phyloP scores from a whole-genome alignment of 345 rosid species.

The Eucalyptus marginata region DNA sequence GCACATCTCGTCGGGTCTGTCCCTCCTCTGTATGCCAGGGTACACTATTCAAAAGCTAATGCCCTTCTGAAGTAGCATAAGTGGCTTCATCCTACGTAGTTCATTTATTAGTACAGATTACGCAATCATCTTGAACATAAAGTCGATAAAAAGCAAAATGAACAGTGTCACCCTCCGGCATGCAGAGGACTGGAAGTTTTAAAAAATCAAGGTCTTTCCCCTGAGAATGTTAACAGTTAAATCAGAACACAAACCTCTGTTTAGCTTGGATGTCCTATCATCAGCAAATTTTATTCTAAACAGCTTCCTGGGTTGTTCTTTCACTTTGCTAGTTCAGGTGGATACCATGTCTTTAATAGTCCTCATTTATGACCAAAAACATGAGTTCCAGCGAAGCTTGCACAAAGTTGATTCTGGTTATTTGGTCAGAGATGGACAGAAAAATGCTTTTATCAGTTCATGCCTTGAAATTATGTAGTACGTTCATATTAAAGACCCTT shows the following conservation, averaged over 20 bases:
- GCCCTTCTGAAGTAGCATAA: background rate
- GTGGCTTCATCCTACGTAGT: background rate
- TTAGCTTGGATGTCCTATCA: background rate
- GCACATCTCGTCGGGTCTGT: background rate
- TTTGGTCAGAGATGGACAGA: background rate
- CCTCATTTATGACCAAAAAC: background rate
- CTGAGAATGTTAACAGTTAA: background rate
- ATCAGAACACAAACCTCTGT: background rate
- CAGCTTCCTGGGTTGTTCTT: background rate
- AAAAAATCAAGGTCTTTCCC: background rate
- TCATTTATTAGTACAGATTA: background rate
- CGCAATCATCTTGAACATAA: background rate
- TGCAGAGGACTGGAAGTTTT: background rate
- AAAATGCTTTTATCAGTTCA: background rate
- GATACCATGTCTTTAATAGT: background rate
- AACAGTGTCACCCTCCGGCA: background rate
- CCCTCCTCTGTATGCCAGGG: background rate
- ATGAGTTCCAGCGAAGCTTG: background rate
- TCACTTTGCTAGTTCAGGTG: background rate
- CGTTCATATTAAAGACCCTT: background rate
- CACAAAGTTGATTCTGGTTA: background rate
- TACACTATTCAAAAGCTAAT: background rate
- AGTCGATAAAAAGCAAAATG: background rate
- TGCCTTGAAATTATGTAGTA: background rate
- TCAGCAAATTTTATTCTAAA: background rate